Evolutionary conservation across 2,329 filamentous ascomycete species (phyloP), one percentile per base, ranked within the genome.

Genomic region (Polychaeton citri): DNA sequence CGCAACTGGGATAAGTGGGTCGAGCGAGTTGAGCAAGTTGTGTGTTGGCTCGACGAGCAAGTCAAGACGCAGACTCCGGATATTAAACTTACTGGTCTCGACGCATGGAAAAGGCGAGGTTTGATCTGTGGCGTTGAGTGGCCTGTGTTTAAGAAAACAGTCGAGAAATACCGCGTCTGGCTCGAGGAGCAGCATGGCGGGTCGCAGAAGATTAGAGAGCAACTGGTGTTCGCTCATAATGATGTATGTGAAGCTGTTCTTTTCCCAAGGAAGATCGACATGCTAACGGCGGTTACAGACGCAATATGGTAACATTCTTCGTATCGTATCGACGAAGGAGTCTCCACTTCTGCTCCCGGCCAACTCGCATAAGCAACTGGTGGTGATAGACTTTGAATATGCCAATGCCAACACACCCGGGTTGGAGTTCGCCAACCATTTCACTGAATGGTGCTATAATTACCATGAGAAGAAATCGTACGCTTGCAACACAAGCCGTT

Each of bases 301-400:
- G 4, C 90, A 98, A 76, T 96, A 98, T 52, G 90, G 90, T 44
- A 98, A 98, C 55, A 90, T 98, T 43, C 75, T 98, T 34, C 84
- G 87, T 24, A 64, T 79, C 57, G 73, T 84, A 46, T 74, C 74
- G 2, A 63, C 64, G 26, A 70, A 68, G 33, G 79, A 86, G 48
- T 95, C 87, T 0, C 90, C 88, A 1, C 72, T 96, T 6, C 70
- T 95, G 8, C 74, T 90, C 34, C 86, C 90, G 0, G 78, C 82
- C 39, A 96, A 96, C 59, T 78, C 88, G 47, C 90, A 98, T 63
- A 96, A 93, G 59, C 88, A 93, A 60, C 73, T 98, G 10, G 73
- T 96, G 12, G 90, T 98, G 44, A 98, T 98, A 52, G 90, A 98
- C 57, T 98, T 98, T 51, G 90, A 98, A 54, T 98, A 98, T 55